These are phyloP conservation scores for Crithidia acanthocephali DNA, from an alignment of 208 protist species.

Conservation along the genomic window DNA sequence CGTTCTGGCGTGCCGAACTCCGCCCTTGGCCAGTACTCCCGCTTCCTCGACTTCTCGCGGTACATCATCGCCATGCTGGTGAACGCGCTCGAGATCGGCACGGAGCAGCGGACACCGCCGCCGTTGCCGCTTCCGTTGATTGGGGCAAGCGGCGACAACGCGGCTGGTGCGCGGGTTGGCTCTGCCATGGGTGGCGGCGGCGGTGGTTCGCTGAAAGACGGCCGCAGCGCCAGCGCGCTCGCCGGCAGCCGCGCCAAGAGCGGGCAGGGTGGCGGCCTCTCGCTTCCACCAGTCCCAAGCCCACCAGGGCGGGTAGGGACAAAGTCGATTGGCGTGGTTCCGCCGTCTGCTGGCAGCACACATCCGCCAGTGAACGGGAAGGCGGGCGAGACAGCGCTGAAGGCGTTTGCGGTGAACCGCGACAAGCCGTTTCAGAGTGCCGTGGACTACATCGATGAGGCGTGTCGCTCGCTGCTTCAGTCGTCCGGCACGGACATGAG, in stretches of 20 bases:
- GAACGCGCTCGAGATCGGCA: constrained; percentile 34
- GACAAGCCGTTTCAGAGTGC: constrained; percentile 39
- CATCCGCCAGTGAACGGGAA: not conserved
- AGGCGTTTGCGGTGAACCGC: constrained; percentile 9
- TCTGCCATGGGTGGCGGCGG: not conserved
- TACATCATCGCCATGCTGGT: constrained; percentile 25
- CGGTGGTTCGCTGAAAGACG: constrained; percentile 1
- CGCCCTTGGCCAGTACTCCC: constrained; percentile 11
- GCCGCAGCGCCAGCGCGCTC: constrained; percentile 9
- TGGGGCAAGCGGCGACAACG: not conserved
- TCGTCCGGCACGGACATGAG: constrained; percentile 24
- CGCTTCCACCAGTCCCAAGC: constrained; percentile 12
- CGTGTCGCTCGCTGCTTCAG: constrained; percentile 37
- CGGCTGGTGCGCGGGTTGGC: not conserved
- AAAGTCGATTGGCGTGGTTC: not conserved
- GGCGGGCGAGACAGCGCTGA: not conserved
- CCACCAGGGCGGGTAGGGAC: constrained; percentile 4
- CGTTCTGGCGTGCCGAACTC: constrained; percentile 1
- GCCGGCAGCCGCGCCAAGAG: constrained; percentile 8
- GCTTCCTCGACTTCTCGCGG: constrained; percentile 33
- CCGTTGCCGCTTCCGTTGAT: constrained; percentile 13
- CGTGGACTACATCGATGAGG: constrained; percentile 52
- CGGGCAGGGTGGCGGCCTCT: constrained; percentile 2
- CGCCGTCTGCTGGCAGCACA: not conserved
- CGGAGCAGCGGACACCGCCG: constrained; percentile 20